Percentiles rank a stretch among this genome's conserved stretches.
These are phyloP conservation scores for Ophiognomonia clavigignenti-juglandacearum DNA, from an alignment of 2,329 filamentous ascomycete genomes.

Conservation along the genomic window DNA sequence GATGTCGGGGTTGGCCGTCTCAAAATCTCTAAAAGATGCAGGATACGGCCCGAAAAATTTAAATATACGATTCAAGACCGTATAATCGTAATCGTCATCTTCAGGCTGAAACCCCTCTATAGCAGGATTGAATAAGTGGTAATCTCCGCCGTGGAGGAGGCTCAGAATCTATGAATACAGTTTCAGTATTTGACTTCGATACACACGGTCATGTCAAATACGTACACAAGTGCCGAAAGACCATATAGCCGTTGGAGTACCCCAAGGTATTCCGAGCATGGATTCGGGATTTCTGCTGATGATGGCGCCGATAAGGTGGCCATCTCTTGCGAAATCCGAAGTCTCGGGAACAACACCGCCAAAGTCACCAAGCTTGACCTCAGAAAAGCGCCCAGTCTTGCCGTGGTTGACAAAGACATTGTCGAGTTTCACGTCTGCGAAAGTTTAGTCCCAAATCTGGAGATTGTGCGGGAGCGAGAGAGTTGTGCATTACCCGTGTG, in stretches of 20 bases:
- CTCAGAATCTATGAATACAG: conserved; percentile 19
- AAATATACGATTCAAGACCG: conserved; percentile 21
- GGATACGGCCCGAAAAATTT: conserved; percentile 14
- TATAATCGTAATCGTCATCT: conserved; percentile 20
- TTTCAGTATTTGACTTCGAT: conserved; percentile 2
- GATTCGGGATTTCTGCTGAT: conserved; percentile 23
- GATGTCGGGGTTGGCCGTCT: background rate
- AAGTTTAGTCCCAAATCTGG: background rate
- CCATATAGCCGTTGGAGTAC: conserved; percentile 23
- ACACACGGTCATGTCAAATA: background rate
- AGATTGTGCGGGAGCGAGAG: background rate
- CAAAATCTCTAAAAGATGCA: background rate
- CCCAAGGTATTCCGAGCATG: conserved; percentile 20
- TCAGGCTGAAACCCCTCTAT: conserved; percentile 15
- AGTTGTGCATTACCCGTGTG: conserved; percentile 18
- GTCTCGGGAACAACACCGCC: conserved; percentile 20
- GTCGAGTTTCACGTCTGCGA: conserved; percentile 22
- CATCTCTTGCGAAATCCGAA: conserved; percentile 19
- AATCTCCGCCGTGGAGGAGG: conserved; percentile 21
- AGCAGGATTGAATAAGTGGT: conserved; percentile 22
- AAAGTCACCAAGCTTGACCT: conserved; percentile 23
- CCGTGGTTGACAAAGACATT: conserved; percentile 23
- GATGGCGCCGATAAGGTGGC: conserved; percentile 20
- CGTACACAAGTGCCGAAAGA: conserved; percentile 23
- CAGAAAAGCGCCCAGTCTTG: conserved; percentile 18